A percentile compares a stretch with the other conserved stretches of the same genome.
Evolutionary conservation across 768 basidiomycete genomes (phyloP).

Genomic region (Amanita subjunquillea): DNA sequence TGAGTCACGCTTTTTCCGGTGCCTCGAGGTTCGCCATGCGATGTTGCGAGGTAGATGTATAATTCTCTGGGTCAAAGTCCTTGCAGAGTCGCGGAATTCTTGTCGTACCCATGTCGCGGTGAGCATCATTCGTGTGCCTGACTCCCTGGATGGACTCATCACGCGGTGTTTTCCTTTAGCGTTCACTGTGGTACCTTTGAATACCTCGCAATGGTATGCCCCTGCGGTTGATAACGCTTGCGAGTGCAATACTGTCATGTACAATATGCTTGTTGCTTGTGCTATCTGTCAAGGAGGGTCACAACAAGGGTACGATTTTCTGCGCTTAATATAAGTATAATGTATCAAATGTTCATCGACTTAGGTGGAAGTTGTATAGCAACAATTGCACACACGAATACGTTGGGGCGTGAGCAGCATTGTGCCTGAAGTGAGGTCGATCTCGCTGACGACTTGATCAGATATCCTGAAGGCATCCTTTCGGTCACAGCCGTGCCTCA

Average conservation of each 20-base stretch:
- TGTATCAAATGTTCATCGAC: neutral
- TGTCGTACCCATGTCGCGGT: constrained; percentile 1
- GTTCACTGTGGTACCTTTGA: neutral
- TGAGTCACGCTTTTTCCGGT: neutral
- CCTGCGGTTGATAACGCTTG: neutral
- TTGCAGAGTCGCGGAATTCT: neutral
- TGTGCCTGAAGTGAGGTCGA: neutral
- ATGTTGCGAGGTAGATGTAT: neutral
- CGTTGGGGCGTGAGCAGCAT: neutral
- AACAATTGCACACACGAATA: neutral
- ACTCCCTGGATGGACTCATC: neutral
- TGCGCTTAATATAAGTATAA: neutral
- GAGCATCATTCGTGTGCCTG: neutral
- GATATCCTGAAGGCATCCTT: constrained; percentile 1
- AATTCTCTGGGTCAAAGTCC: neutral
- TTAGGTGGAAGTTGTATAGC: neutral
- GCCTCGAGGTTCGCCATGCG: neutral
- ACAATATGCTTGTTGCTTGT: neutral
- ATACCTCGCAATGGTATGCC: neutral
- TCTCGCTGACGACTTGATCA: neutral
- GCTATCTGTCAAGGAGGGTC: neutral
- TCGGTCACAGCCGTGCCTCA: neutral
- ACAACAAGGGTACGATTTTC: neutral
- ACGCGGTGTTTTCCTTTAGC: neutral
- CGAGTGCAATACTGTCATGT: constrained; percentile 3